phyloP scores from a whole-genome alignment of 306 rosid species.

The Fagus crenata region DNA sequence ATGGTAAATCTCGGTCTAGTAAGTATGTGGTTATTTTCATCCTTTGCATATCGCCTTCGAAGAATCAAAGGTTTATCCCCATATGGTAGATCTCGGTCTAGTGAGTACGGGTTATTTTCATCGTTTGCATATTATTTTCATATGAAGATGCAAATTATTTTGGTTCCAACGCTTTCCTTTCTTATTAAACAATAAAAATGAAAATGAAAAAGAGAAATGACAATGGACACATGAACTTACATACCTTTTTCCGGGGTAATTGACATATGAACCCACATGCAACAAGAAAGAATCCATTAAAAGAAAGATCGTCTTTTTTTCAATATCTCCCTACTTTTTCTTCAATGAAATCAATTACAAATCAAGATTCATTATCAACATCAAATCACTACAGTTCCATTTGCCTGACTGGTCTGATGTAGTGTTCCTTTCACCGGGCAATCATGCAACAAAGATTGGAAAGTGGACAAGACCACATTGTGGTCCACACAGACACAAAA shows the following conservation, averaged over 20 bases:
- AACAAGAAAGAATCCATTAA: background rate
- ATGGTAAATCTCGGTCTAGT: too few relatives aligned
- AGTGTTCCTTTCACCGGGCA: slow-evolving; percentile 35
- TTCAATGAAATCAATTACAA: background rate
- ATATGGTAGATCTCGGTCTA: too few relatives aligned
- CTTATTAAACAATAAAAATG: too few relatives aligned
- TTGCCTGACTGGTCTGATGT: slow-evolving; percentile 29
- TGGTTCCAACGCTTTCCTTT: too few relatives aligned
- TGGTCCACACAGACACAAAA: slow-evolving; percentile 46
- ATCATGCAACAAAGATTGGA: slow-evolving; percentile 36
- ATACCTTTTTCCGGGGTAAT: background rate
- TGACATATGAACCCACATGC: background rate
- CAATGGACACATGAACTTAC: background rate
- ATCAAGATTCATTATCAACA: slow-evolving; percentile 32
- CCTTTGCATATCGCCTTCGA: too few relatives aligned
- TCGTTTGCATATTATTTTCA: too few relatives aligned
- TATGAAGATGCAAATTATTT: too few relatives aligned
- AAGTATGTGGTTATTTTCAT: too few relatives aligned
- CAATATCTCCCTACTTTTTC: slow-evolving; percentile 1
- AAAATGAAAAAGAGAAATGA: background rate
- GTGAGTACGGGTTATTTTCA: too few relatives aligned
- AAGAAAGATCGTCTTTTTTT: slow-evolving; percentile 20
- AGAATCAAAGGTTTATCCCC: too few relatives aligned
- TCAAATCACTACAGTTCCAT: slow-evolving; percentile 39
- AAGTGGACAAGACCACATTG: slow-evolving; percentile 24